Base-by-base conservation (phyloP, 129 eudicot genomes). In the Solidago caesia region DNA sequence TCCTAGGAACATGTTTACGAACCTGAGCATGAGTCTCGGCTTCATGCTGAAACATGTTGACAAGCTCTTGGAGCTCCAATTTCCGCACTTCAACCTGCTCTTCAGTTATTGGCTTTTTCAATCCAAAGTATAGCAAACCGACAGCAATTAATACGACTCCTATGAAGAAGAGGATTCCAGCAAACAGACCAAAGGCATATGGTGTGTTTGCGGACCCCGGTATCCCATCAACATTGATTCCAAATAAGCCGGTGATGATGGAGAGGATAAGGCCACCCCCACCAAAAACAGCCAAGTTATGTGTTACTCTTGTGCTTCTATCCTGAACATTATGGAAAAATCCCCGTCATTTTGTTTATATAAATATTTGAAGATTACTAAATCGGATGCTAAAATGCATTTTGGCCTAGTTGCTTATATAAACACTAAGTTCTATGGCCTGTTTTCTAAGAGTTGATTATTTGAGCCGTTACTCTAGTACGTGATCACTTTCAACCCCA, bases 11-110 rank as follows among this genome's bases (percentile, higher is more conserved):
- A 5, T 51, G 82, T 57, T 90, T 85, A n/a, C 86, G 97, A 73
- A 94, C 96, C 77, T 90, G 98, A 25, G 97, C 98, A 67, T 94
- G 98, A 57, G 97, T 86, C 76, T 90, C 98, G 0, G 98, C 98
- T 69, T 94, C 98, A 14, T 94, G 98, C 82, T 90, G 93, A 79
- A 94, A 94, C 89, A 86, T 83, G 83, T 84, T 80, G 51, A 94
- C 98, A 46, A 94, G 70, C 72, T 94, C 91, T 61, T 94, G 89
- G 39, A 94, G 73, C 84, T 94, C 98, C 82, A 94, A 56, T 71
- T 88, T 94, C 79, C 97, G 85, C 60, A 85, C 87, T 81, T 86
- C 87, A 7, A 94, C 96, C 72, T 94, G 91, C 71, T 85, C 89
- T 77, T 90, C 96, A 0, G 74, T 79, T 39, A 90, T 53, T n/a